phyloP scores from a whole-genome alignment of 768 basidiomycete genomes.

The Boletus fagicola region DNA sequence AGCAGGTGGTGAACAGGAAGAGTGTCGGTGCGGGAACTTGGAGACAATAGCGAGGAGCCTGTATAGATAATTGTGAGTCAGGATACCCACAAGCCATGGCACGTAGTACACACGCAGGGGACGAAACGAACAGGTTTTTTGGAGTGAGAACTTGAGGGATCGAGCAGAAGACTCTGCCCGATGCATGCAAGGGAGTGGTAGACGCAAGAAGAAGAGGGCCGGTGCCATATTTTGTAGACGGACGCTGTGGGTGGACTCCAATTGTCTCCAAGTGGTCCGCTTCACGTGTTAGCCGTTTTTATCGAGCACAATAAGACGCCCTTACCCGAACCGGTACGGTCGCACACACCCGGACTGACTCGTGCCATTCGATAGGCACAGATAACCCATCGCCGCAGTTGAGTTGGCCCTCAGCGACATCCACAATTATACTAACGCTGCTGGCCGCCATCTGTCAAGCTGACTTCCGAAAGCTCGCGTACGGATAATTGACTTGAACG shows the following conservation, averaged over 20 bases:
- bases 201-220: background rate
- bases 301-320: conserved; percentile 27
- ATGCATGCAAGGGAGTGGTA: conserved; percentile 1
- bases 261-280: conserved; percentile 22
- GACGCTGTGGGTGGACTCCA: conserved; percentile 1
- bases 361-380: too few relatives aligned
- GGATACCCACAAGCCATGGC: background rate
- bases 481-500: too few relatives aligned
- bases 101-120: background rate
- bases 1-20: background rate
- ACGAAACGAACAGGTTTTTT: background rate
- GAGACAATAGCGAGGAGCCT: background rate
- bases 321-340: conserved; percentile 16
- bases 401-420: too few relatives aligned
- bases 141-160: background rate
- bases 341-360: conserved; percentile 9
- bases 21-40: background rate
- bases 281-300: conserved; percentile 22
- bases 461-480: too few relatives aligned
- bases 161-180: too few relatives aligned
- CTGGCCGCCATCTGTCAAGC: too few relatives aligned
- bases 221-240: conserved; percentile 17
- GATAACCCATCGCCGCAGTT: too few relatives aligned
- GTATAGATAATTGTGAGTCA: background rate
- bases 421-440: too few relatives aligned